phyloP scores from a whole-genome alignment of 2,329 filamentous ascomycete genomes.

The Sporothrix globosa region DNA sequence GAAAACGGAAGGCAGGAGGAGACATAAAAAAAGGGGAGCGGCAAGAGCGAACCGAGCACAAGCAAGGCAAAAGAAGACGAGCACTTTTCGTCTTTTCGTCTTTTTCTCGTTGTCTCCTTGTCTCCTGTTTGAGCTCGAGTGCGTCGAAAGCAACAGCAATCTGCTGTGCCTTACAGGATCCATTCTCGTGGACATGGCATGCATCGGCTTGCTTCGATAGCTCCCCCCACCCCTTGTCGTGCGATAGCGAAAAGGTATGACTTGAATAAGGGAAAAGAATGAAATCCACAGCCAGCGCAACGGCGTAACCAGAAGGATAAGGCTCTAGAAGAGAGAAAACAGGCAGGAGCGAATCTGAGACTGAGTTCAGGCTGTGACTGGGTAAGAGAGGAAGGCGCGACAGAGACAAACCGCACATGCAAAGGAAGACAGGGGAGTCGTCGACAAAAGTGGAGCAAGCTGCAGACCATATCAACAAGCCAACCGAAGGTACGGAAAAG shows the following conservation, averaged over 20 bases:
- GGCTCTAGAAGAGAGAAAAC: neutral
- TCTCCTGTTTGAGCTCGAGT: neutral
- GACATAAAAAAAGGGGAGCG: neutral
- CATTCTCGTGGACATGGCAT: neutral
- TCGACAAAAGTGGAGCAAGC: slow-evolving; percentile 9
- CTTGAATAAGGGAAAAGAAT: neutral
- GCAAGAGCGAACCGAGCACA: neutral
- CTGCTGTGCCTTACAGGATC: neutral
- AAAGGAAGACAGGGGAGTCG: neutral
- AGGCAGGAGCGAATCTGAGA: neutral
- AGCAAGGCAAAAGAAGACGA: neutral
- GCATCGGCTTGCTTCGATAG: neutral
- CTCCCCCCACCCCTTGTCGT: neutral
- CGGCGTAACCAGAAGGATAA: neutral
- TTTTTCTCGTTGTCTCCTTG: neutral
- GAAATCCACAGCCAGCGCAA: neutral
- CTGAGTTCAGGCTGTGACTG: neutral
- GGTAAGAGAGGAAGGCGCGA: slow-evolving; percentile 7
- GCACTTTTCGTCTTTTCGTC: too few species aligned
- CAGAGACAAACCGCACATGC: neutral
- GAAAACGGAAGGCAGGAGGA: neutral
- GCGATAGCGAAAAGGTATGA: neutral
- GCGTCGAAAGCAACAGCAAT: neutral
- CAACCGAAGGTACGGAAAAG: neutral
- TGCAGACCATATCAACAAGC: neutral